phyloP scores from a whole-genome alignment of 1,284 basidiomycete species.

The Ceratobasidium sp. region DNA sequence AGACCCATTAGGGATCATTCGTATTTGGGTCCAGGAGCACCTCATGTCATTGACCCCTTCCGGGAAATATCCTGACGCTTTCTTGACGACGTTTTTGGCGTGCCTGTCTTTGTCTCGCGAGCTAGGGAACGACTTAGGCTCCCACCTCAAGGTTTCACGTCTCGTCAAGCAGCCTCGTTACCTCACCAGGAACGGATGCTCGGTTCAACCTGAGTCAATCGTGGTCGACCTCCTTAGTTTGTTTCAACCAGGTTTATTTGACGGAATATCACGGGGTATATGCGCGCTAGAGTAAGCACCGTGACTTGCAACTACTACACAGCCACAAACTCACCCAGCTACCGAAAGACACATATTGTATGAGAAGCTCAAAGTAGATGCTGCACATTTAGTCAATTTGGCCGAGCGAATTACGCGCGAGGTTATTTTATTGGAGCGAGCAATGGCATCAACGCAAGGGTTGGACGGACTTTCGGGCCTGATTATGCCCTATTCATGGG shows the following conservation, averaged over 20 bases:
- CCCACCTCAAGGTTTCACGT: neutral
- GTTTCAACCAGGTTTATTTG: neutral
- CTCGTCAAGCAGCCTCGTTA: neutral
- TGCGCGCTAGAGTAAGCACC: no score
- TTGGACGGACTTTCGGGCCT: slow-evolving; percentile 36
- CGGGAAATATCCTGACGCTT: neutral
- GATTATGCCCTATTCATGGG: slow-evolving; percentile 19
- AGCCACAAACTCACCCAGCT: no score
- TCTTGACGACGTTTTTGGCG: slow-evolving; percentile 10
- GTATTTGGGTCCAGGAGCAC: slow-evolving; percentile 8
- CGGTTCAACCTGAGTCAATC: neutral
- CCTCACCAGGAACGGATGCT: neutral
- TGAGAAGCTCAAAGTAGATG: slow-evolving; percentile 1
- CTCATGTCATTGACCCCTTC: no score
- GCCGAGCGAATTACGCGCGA: slow-evolving; percentile 10
- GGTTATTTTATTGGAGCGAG: slow-evolving; percentile 9
- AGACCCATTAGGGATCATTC: neutral
- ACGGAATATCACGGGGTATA: no score
- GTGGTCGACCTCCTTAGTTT: neutral
- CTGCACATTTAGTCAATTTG: neutral
- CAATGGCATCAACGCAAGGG: neutral
- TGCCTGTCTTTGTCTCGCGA: slow-evolving; percentile 1
- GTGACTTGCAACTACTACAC: no score
- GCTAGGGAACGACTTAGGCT: no score
- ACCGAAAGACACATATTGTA: slow-evolving; percentile 8